Conservation (phyloP, 228 moss, liverwort and hornwort genomes). For the Sphagnum fallax region DNA sequence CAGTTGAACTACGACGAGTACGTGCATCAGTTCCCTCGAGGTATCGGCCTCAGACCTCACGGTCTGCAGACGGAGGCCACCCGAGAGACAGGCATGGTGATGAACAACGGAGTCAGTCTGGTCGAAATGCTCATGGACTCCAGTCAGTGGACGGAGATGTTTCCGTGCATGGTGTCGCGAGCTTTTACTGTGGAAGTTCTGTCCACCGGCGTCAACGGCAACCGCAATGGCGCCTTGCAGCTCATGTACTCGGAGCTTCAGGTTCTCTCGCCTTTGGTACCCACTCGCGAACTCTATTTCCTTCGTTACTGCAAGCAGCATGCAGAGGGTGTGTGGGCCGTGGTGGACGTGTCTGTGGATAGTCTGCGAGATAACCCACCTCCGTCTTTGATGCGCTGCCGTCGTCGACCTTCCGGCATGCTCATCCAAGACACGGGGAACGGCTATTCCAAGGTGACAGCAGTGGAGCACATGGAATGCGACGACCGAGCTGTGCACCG, state of each 20-base stretch:
- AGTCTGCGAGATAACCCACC: conserved; percentile 82
- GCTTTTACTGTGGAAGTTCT: conserved; percentile 77
- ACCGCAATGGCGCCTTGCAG: conserved; percentile 66
- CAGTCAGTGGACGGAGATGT: conserved; percentile 79
- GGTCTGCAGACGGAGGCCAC: conserved; percentile 82
- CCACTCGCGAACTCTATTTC: conserved; percentile 69
- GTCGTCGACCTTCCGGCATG: conserved; percentile 69
- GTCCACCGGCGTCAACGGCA: conserved; percentile 49
- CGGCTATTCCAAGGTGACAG: conserved; percentile 73
- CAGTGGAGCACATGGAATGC: conserved; percentile 71
- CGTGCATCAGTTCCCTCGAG: conserved; percentile 56
- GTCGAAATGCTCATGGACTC: conserved; percentile 72
- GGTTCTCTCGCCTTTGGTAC: conserved; percentile 63
- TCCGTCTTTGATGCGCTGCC: conserved; percentile 74
- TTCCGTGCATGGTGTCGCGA: conserved; percentile 71
- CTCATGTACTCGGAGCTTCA: conserved; percentile 86
- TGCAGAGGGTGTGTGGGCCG: conserved; percentile 75
- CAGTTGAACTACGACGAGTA: conserved; percentile 75
- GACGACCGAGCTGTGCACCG: conserved; percentile 69
- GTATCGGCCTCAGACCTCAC: conserved; percentile 61
- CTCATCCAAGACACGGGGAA: conserved; percentile 81
- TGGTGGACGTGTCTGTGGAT: conserved; percentile 83
- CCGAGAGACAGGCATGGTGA: conserved; percentile 62
- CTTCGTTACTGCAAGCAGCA: conserved; percentile 82
- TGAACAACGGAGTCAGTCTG: conserved; percentile 67